phyloP scores from a whole-genome alignment of 768 basidiomycete species.

The Russula lepida region DNA sequence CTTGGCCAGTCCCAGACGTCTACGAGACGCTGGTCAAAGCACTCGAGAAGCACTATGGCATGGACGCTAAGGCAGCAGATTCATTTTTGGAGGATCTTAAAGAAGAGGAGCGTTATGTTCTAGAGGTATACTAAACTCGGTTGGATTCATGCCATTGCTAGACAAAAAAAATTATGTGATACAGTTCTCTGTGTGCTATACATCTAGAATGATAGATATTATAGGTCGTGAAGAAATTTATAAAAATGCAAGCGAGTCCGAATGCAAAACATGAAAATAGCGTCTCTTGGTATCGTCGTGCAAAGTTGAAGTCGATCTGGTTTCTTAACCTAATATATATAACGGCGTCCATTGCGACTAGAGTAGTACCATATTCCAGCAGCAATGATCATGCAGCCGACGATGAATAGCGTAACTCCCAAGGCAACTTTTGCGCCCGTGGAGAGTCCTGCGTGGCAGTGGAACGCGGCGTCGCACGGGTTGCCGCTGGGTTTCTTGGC shows the following conservation, averaged over 20 bases:
- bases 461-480: slow-evolving; percentile 73
- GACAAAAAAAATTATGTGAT: not conserved
- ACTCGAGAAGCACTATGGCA: slow-evolving; percentile 60
- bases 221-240: not conserved
- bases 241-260: not conserved
- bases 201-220: not conserved
- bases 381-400: slow-evolving; percentile 49
- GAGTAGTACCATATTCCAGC: slow-evolving; percentile 26
- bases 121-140: slow-evolving; percentile 54
- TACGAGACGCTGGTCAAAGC: slow-evolving; percentile 86
- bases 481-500: slow-evolving; percentile 52
- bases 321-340: not conserved
- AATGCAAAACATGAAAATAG: not conserved
- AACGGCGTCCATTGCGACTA: slow-evolving; percentile 8
- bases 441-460: slow-evolving; percentile 44
- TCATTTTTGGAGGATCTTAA: slow-evolving; percentile 82
- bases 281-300: not conserved
- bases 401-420: slow-evolving; percentile 53
- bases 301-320: not conserved
- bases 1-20: slow-evolving; percentile 99
- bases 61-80: slow-evolving; percentile 58
- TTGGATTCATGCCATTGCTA: not conserved
- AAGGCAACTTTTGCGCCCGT: slow-evolving; percentile 59
- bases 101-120: slow-evolving; percentile 94
- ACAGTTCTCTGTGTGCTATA: not conserved